Evolutionary conservation across 495 filamentous ascomycete genomes (phyloP).

Genomic region (Daldinia caldariorum): DNA sequence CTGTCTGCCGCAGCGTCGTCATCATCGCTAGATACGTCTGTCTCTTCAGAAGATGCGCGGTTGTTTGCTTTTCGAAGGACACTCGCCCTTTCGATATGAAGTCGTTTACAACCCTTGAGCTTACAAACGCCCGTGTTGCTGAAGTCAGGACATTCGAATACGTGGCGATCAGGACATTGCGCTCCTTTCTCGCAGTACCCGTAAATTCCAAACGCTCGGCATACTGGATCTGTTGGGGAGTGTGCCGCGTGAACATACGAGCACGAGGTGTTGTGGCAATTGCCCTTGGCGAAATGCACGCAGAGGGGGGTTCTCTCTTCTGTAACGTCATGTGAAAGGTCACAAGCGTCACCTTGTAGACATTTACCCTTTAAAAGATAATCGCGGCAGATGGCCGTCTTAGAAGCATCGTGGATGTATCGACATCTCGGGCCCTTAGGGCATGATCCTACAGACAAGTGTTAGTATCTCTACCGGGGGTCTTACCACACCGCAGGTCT

Average conservation of each 20-base stretch:
- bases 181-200: conserved; percentile 91
- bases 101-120: conserved; percentile 82
- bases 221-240: conserved; percentile 83
- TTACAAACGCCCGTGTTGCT: conserved; percentile 88
- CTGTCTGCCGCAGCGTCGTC: conserved; percentile 80
- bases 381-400: conserved; percentile 90
- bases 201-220: conserved; percentile 81
- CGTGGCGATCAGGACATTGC: conserved; percentile 82
- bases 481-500: conserved; percentile 49
- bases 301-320: conserved; percentile 88
- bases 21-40: conserved; percentile 85
- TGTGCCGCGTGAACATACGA: conserved; percentile 89
- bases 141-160: conserved; percentile 92
- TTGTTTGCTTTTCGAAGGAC: conserved; percentile 60
- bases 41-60: conserved; percentile 59
- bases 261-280: conserved; percentile 88
- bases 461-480: conserved; percentile 50
- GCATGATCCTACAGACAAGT: conserved; percentile 72
- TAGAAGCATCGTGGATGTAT: conserved; percentile 84
- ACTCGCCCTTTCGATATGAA: conserved; percentile 87
- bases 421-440: conserved; percentile 81
- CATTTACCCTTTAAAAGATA: conserved; percentile 85
- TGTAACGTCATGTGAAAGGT: conserved; percentile 90
- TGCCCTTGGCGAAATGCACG: conserved; percentile 88
- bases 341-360: conserved; percentile 80